Conservation (phyloP, 2,329 filamentous ascomycete genomes). For the Colletotrichum ledebouriae region DNA sequence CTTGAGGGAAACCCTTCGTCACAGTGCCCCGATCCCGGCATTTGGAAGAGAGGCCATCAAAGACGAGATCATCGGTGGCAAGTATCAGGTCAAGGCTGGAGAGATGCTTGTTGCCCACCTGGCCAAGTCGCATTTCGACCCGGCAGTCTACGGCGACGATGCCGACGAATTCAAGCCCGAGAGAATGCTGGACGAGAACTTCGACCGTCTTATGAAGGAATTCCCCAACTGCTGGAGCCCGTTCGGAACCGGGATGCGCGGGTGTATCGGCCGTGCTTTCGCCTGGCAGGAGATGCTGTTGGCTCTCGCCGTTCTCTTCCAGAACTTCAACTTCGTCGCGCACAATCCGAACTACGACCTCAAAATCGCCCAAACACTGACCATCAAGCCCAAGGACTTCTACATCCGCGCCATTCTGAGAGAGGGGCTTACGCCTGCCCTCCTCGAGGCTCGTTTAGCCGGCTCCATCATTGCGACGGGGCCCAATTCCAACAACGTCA, state of each 20-base stretch:
- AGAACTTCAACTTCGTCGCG: slow-evolving; percentile 75
- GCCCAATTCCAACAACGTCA: slow-evolving; percentile 7
- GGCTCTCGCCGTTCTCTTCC: slow-evolving; percentile 67
- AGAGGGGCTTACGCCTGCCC: slow-evolving; percentile 53
- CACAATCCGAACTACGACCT: slow-evolving; percentile 70
- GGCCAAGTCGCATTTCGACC: slow-evolving; percentile 66
- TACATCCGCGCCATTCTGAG: slow-evolving; percentile 68
- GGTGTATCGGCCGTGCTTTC: slow-evolving; percentile 66
- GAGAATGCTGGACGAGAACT: slow-evolving; percentile 70
- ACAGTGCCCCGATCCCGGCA: slow-evolving; percentile 47
- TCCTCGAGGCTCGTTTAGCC: slow-evolving; percentile 61
- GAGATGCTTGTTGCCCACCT: slow-evolving; percentile 61
- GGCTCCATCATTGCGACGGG: slow-evolving; percentile 46
- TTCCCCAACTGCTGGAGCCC: slow-evolving; percentile 61
- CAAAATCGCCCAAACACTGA: slow-evolving; percentile 66
- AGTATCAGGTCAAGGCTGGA: slow-evolving; percentile 64
- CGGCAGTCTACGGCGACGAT: slow-evolving; percentile 68
- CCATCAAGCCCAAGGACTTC: slow-evolving; percentile 72
- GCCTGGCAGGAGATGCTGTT: slow-evolving; percentile 67
- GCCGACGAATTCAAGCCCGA: slow-evolving; percentile 71
- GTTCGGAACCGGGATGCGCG: slow-evolving; percentile 66
- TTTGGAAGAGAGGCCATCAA: slow-evolving; percentile 50
- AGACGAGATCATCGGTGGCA: slow-evolving; percentile 63
- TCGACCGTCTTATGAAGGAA: slow-evolving; percentile 52
- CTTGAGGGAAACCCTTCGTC: slow-evolving; percentile 66